Evolutionary conservation across 2,329 filamentous ascomycete genomes (phyloP).

Genomic region (Sporothrix humicola): DNA sequence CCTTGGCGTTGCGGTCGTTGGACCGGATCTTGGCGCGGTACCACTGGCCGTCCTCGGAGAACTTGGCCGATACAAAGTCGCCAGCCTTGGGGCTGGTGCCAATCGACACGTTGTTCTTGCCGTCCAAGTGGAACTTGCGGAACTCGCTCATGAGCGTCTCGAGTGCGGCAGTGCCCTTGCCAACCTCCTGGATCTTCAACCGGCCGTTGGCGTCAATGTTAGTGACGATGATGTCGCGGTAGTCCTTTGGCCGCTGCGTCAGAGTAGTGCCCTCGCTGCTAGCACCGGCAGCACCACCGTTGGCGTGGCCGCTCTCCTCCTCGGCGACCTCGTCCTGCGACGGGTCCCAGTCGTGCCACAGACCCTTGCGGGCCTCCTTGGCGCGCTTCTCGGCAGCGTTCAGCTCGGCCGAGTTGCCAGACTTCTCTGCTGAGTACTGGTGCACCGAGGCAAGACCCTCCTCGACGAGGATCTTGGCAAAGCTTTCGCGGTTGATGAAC

Average conservation of each 20-base stretch:
- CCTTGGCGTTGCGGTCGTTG: conserved; percentile 89
- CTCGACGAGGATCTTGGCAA: conserved; percentile 90
- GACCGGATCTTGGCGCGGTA: conserved; percentile 90
- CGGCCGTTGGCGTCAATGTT: conserved; percentile 82
- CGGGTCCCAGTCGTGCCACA: conserved; percentile 96
- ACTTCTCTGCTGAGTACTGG: conserved; percentile 93
- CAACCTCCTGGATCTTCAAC: conserved; percentile 90
- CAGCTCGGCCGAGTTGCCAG: conserved; percentile 85
- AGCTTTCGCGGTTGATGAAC: conserved; percentile 93
- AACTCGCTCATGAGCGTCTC: conserved; percentile 90
- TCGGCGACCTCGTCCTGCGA: conserved; percentile 73
- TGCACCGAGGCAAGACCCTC: conserved; percentile 93
- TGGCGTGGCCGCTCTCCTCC: conserved; percentile 56
- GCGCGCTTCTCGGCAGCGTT: conserved; percentile 86
- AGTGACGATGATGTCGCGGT: conserved; percentile 91
- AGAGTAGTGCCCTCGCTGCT: conserved; percentile 54
- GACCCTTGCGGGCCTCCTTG: conserved; percentile 83
- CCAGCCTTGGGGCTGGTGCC: conserved; percentile 83
- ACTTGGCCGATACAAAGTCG: conserved; percentile 88
- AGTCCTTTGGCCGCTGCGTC: conserved; percentile 76
- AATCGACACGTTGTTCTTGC: conserved; percentile 77
- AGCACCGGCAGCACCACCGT: conserved; percentile 48
- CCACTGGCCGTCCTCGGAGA: conserved; percentile 88
- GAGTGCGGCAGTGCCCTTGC: conserved; percentile 81
- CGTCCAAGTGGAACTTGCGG: conserved; percentile 85